Base-by-base conservation (phyloP, 352 stramenopile species). In the Globisporangium canariense region DNA sequence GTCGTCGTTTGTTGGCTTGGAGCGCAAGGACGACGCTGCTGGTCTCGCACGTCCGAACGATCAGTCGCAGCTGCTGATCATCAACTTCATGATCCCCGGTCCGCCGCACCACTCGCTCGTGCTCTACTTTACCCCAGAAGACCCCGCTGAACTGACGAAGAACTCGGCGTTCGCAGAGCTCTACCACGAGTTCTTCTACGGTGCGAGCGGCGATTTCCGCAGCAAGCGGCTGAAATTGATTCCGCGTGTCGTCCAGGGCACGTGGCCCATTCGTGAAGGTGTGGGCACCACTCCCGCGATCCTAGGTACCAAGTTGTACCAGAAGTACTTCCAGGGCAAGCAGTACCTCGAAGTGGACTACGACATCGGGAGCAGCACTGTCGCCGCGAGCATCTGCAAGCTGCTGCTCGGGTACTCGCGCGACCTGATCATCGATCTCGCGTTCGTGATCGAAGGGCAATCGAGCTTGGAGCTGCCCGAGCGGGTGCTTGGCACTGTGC, bases 151-250 rank as follows among this genome's bases (percentile, higher is more conserved):
- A 43, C 57, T 92, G 25, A 72, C 74, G 22, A 84, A 86, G 52
- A 88, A 89, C 58, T 82, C 83, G n/a, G 75, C 79, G 49, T 91
- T 90, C 47, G 74, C 81, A 1, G 79, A 90, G 40, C 69, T 94
- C 5, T 91, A 74, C 25, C 78, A 91, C 55, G 78, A 92, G 28
- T 76, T 94, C 45, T 66, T 88, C 30, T 70, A 75, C 30, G 80
- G 86, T 0, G 55, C 69, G 0, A 87, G 77, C 53, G 74, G 89
- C 51, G 70, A 78, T 36, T 94, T 90, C 64, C 84, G 90, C 18
- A 86, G 80, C 14, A 79, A 94, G 49, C 83, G 91, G 2, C 76
- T 97, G 30, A 98, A 98, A 72, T 63, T 98, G 10, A 96, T 98
- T 64, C 92, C 92, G 2, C 81, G 83, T 3, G 84, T 98, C 9